Conservation (phyloP, 805 yeast species). For the Candida suzukii region DNA sequence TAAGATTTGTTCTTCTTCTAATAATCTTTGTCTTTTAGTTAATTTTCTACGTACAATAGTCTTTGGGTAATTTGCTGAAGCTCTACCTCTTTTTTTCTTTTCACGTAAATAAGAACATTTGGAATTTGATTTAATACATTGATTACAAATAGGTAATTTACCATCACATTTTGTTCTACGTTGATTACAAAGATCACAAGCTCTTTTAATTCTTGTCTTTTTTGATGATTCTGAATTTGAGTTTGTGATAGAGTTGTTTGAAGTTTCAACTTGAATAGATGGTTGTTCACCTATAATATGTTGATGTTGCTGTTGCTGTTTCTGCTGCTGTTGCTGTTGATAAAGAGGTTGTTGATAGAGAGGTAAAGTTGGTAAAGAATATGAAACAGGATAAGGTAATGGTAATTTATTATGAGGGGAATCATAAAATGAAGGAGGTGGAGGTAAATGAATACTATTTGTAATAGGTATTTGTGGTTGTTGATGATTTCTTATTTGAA, state of each 20-base stretch:
- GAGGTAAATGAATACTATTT: no score
- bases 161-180: constrained; percentile 44
- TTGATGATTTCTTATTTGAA: no score
- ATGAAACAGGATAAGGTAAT: no score
- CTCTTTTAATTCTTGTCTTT: constrained; percentile 23
- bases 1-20: not conserved
- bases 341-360: no score
- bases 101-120: constrained; percentile 34
- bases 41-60: constrained; percentile 18
- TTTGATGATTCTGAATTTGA: constrained; percentile 1
- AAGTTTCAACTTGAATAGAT: no score
- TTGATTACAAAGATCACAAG: constrained; percentile 42
- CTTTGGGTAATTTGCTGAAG: constrained; percentile 35
- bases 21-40: constrained; percentile 10
- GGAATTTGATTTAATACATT: constrained; percentile 27
- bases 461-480: no score
- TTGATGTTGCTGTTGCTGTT: not conserved
- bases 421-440: no score
- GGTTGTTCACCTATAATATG: no score
- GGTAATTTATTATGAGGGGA: no score
- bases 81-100: constrained; percentile 41
- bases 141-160: constrained; percentile 31
- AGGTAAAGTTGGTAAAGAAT: no score
- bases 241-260: not conserved
- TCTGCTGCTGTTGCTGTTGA: no score